Evolutionary conservation across 1,139 yeast species (phyloP).

Genomic region (Ashbya aceris): DNA sequence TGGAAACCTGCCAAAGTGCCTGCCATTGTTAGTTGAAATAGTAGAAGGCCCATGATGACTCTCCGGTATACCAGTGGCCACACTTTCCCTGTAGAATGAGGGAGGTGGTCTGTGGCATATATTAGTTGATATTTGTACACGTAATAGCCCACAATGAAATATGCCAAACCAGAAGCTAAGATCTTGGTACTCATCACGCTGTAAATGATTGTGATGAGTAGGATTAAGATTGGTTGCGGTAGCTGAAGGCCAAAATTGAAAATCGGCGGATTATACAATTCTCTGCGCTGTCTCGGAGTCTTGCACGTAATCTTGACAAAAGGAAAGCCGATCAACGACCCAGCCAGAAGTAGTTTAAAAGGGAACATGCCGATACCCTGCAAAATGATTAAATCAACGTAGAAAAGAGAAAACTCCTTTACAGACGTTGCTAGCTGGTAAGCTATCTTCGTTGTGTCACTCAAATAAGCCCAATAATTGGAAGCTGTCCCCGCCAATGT

Average conservation of each 20-base stretch:
- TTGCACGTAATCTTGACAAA: conserved; percentile 47
- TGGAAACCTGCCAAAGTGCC: conserved; percentile 75
- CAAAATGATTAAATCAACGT: conserved; percentile 61
- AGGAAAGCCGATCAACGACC: conserved; percentile 56
- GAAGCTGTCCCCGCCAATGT: conserved; percentile 76
- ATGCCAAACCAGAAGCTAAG: conserved; percentile 60
- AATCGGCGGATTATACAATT: conserved; percentile 64
- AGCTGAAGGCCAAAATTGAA: conserved; percentile 75
- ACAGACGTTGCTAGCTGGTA: conserved; percentile 63
- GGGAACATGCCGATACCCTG: conserved; percentile 80
- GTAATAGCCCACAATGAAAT: conserved; percentile 65
- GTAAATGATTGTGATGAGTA: conserved; percentile 67
- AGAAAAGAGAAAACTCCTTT: conserved; percentile 58
- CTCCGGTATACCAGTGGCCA: conserved; percentile 79
- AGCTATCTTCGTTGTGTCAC: conserved; percentile 70
- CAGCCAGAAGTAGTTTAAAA: conserved; percentile 52
- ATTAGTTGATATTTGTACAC: conserved; percentile 75
- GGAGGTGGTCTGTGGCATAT: conserved; percentile 76
- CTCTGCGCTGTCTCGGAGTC: conserved; percentile 61
- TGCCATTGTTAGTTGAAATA: conserved; percentile 85
- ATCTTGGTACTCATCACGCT: conserved; percentile 73
- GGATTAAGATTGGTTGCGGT: conserved; percentile 71
- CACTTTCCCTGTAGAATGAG: conserved; percentile 81
- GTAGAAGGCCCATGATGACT: conserved; percentile 55
- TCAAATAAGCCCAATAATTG: conserved; percentile 64